Conservation (phyloP, 2,329 filamentous ascomycete species). For the Trichoderma simmonsii region DNA sequence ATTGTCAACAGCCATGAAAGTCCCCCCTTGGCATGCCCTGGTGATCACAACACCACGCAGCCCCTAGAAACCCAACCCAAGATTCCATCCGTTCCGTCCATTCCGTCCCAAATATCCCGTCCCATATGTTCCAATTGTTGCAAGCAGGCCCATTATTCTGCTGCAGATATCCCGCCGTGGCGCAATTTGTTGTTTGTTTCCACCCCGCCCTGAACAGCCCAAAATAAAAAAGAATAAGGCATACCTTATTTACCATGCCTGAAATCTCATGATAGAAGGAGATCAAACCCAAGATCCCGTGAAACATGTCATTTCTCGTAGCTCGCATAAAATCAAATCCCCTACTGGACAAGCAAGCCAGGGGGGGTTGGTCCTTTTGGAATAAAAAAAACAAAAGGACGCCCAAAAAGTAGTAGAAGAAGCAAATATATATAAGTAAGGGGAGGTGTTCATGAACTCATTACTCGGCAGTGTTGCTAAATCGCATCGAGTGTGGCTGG, state of each 20-base stretch:
- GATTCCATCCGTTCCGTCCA: slow-evolving; percentile 4
- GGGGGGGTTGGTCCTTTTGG: neutral
- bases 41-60: neutral
- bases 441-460: slow-evolving; percentile 8
- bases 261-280: neutral
- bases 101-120: slow-evolving; percentile 5
- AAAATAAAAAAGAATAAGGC: slow-evolving; percentile 6
- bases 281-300: neutral
- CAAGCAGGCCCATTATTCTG: slow-evolving; percentile 7
- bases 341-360: neutral
- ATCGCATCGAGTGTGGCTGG: slow-evolving; percentile 11
- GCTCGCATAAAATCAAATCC: slow-evolving; percentile 14
- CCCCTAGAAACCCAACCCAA: slow-evolving; percentile 4
- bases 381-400: neutral
- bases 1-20: slow-evolving; percentile 12
- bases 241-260: slow-evolving; percentile 8
- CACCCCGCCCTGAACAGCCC: slow-evolving; percentile 6
- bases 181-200: slow-evolving; percentile 11
- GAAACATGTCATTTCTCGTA: slow-evolving; percentile 18
- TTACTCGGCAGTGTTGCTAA: slow-evolving; percentile 15
- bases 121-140: slow-evolving; percentile 9
- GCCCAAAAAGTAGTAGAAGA: neutral
- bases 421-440: neutral
- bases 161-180: neutral
- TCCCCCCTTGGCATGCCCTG: neutral